Conservation (phyloP, 192 early-diverging fungal genomes). For the Backusella psychrophila region DNA sequence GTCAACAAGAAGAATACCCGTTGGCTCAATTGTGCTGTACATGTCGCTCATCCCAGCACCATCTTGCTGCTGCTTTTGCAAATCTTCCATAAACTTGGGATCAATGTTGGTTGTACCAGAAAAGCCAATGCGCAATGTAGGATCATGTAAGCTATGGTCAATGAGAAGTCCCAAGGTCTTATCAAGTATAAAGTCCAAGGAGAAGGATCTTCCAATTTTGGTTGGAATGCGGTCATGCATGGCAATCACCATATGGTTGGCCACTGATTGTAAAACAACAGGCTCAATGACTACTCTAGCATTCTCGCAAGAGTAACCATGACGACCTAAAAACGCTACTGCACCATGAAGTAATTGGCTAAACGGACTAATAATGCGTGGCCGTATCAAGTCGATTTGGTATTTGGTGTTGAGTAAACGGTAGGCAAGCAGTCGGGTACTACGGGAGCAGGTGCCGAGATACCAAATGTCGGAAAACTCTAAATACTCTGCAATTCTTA, state of each 20-base stretch:
- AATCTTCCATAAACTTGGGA: background rate
- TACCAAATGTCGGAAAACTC: conserved; percentile 14
- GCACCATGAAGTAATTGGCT: conserved; percentile 6
- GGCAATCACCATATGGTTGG: conserved; percentile 2
- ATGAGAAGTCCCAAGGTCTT: conserved; percentile 2
- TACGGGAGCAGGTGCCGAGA: background rate
- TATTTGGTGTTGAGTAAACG: background rate
- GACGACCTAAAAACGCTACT: conserved; percentile 2
- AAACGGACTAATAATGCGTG: conserved; percentile 1
- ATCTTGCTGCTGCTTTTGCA: background rate
- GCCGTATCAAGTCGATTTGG: conserved; percentile 1
- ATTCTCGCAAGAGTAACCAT: background rate
- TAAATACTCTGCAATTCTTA: conserved; percentile 5
- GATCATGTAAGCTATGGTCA: background rate
- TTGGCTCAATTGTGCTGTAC: background rate
- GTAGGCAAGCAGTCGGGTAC: background rate
- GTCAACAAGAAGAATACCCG: background rate
- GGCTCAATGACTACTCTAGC: background rate
- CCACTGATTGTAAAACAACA: background rate
- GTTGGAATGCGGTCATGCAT: conserved; percentile 13
- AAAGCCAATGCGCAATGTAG: background rate
- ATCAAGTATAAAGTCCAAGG: conserved; percentile 16
- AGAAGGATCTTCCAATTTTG: background rate
- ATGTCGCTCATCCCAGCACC: background rate
- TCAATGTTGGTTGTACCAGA: background rate